A percentile compares a stretch with the other conserved stretches of the same genome.
Evolutionary conservation across 1,139 yeast genomes (phyloP).

Genomic region (Kodamaea plutei): DNA sequence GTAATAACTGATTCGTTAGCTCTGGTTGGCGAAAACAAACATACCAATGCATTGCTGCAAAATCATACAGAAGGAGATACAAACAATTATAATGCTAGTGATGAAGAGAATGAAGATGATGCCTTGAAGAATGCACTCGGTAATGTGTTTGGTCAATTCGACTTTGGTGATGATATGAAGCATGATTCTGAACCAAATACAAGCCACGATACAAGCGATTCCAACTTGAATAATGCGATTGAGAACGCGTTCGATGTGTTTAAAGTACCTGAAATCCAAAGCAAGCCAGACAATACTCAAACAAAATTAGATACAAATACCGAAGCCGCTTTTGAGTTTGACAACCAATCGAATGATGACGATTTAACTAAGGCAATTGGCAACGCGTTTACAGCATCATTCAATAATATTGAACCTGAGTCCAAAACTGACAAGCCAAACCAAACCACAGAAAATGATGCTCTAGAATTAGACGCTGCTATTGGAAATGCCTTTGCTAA

Average conservation of each 20-base stretch:
- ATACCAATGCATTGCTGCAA: conserved; percentile 9
- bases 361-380: conserved; percentile 13
- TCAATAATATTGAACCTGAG: background rate
- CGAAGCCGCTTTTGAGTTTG: too few species aligned
- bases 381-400: conserved; percentile 11
- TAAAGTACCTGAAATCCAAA: too few species aligned
- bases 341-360: conserved; percentile 2
- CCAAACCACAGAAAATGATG: conserved; percentile 6
- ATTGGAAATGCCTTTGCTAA: conserved; percentile 13
- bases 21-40: conserved; percentile 8
- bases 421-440: background rate
- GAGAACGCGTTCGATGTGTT: too few species aligned
- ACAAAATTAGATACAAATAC: too few species aligned
- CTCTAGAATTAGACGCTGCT: conserved; percentile 13
- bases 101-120: conserved; percentile 13
- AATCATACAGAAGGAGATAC: conserved; percentile 6
- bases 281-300: too few species aligned
- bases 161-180: conserved; percentile 5
- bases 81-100: background rate
- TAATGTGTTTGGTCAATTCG: conserved; percentile 19
- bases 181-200: conserved; percentile 2
- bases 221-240: too few species aligned
- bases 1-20: conserved; percentile 13
- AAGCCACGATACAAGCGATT: too few species aligned
- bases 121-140: conserved; percentile 31